phyloP scores from a whole-genome alignment of 345 rosid species.

The Limnanthes douglasii region DNA sequence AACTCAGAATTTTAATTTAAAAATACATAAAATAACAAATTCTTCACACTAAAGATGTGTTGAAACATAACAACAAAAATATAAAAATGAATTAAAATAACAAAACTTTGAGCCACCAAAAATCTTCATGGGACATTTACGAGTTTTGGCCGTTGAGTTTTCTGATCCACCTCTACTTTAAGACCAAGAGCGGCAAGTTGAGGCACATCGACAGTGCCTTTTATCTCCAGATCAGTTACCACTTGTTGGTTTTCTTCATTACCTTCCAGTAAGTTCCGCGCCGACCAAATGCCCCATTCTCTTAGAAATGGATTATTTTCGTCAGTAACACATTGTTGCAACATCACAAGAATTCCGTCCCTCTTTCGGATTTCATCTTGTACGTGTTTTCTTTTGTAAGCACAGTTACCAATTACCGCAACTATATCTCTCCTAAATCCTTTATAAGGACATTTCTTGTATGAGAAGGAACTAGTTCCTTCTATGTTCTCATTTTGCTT shows the following conservation, averaged over 20 bases:
- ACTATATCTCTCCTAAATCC: slow-evolving; percentile 77
- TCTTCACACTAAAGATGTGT: too few relatives aligned
- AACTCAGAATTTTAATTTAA: too few relatives aligned
- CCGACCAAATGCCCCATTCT: slow-evolving; percentile 79
- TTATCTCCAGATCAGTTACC: slow-evolving; percentile 58
- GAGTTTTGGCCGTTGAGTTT: slow-evolving; percentile 47
- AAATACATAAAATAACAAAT: too few relatives aligned
- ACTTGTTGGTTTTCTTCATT: slow-evolving; percentile 46
- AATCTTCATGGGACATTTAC: slow-evolving; percentile 31
- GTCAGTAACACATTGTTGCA: slow-evolving; percentile 64
- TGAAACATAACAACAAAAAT: too few relatives aligned
- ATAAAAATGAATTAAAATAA: too few relatives aligned
- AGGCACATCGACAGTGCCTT: slow-evolving; percentile 55
- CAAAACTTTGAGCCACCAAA: not conserved
- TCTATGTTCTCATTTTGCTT: slow-evolving; percentile 19
- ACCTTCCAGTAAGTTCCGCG: slow-evolving; percentile 61
- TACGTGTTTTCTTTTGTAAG: slow-evolving; percentile 37
- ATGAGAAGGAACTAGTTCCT: slow-evolving; percentile 5
- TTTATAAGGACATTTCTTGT: slow-evolving; percentile 41
- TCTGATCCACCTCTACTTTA: slow-evolving; percentile 49
- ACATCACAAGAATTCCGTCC: slow-evolving; percentile 36
- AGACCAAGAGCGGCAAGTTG: slow-evolving; percentile 57
- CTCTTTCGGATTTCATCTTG: slow-evolving; percentile 62
- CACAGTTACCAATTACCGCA: slow-evolving; percentile 61
- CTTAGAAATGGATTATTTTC: slow-evolving; percentile 67